Evolutionary conservation across 2,329 filamentous ascomycete species (phyloP).

Genomic region (Fonsecaea multimorphosa): DNA sequence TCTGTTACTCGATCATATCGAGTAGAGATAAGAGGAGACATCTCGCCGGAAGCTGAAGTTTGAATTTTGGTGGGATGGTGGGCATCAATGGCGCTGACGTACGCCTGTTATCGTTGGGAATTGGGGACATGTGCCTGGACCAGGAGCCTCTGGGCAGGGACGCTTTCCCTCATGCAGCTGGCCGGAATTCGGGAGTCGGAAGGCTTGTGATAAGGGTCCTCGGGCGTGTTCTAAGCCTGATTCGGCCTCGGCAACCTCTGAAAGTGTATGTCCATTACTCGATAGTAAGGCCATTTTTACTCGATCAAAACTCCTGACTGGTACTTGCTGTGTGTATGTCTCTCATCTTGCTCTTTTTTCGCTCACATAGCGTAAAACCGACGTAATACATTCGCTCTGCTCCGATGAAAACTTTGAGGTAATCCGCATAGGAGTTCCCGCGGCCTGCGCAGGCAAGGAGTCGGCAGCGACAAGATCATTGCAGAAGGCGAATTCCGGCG

Average conservation of each 20-base stretch:
- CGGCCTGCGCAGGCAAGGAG: constrained; percentile 3
- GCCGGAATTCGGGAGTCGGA: constrained; percentile 18
- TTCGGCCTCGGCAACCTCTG: constrained; percentile 23
- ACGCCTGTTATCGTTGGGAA: constrained; percentile 33
- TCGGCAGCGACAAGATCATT: not conserved
- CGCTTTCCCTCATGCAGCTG: constrained; percentile 16
- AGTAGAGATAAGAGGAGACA: constrained; percentile 32
- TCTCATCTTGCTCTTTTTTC: constrained; percentile 11
- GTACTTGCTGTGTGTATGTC: constrained; percentile 14
- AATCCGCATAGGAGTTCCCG: constrained; percentile 4
- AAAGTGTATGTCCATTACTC: constrained; percentile 32
- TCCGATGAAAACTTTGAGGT: not conserved
- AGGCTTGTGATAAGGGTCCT: constrained; percentile 20
- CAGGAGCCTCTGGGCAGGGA: not conserved
- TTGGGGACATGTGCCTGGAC: constrained; percentile 13
- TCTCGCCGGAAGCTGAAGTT: constrained; percentile 13
- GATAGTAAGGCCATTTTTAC: constrained; percentile 35
- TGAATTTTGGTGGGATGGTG: constrained; percentile 22
- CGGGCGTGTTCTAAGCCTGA: constrained; percentile 26
- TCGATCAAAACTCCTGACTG: constrained; percentile 39
- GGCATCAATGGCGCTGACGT: constrained; percentile 15
- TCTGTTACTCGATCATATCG: constrained; percentile 39
- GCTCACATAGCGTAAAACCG: constrained; percentile 5
- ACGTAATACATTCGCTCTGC: not conserved
- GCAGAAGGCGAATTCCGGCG: not conserved